phyloP scores from a whole-genome alignment of 2,329 filamentous ascomycete species.

The Phialophora chinensis region DNA sequence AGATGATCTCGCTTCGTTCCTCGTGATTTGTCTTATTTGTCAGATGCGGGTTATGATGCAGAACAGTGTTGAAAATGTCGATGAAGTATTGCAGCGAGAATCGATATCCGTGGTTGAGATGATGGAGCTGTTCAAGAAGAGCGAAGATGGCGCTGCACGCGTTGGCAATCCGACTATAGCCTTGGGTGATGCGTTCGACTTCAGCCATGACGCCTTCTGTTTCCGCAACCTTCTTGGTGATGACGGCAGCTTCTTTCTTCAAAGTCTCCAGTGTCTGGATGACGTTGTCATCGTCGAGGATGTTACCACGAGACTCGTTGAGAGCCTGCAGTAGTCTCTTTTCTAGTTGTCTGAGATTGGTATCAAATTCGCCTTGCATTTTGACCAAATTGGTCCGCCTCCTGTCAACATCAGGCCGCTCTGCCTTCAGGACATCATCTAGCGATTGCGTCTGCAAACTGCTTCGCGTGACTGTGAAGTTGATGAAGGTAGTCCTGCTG shows the following conservation, averaged over 20 bases:
- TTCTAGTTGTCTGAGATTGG: slow-evolving; percentile 94
- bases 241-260: slow-evolving; percentile 96
- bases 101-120: slow-evolving; percentile 99
- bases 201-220: slow-evolving; percentile 98
- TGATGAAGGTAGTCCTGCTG: slow-evolving; percentile 98
- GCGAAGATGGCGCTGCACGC: slow-evolving; percentile 98
- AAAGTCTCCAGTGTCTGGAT: slow-evolving; percentile 97
- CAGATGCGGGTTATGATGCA: slow-evolving; percentile 78
- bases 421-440: slow-evolving; percentile 95
- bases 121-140: slow-evolving; percentile 93
- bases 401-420: slow-evolving; percentile 96
- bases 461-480: slow-evolving; percentile 98
- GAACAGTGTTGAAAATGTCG: slow-evolving; percentile 93
- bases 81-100: slow-evolving; percentile 98
- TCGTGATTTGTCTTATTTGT: slow-evolving; percentile 75
- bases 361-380: slow-evolving; percentile 97
- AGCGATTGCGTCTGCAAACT: slow-evolving; percentile 97
- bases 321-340: slow-evolving; percentile 91
- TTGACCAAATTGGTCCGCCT: slow-evolving; percentile 97
- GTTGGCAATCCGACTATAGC: slow-evolving; percentile 90
- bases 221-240: slow-evolving; percentile 92
- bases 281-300: slow-evolving; percentile 96
- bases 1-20: slow-evolving; percentile 82
- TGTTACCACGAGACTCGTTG: slow-evolving; percentile 96
- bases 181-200: slow-evolving; percentile 91